Evolutionary conservation across 2,329 filamentous ascomycete species (phyloP).

Genomic region (Raffaelea arxii): DNA sequence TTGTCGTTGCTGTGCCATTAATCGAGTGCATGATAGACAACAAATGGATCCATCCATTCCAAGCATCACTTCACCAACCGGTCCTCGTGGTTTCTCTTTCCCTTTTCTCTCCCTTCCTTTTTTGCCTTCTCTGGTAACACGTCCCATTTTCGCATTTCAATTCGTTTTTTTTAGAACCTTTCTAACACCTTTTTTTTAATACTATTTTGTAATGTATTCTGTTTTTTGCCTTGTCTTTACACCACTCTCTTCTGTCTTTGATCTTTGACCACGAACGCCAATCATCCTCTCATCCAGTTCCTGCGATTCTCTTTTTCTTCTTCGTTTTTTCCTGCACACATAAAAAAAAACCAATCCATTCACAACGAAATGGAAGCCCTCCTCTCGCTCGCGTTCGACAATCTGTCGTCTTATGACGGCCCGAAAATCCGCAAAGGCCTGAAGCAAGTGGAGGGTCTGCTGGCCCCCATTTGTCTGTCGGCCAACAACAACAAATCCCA

Average conservation of each 20-base stretch:
- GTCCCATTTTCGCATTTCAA: no score
- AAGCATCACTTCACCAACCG: neutral
- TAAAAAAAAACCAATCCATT: slow-evolving; percentile 2
- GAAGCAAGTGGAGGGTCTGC: slow-evolving; percentile 84
- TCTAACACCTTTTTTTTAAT: no score
- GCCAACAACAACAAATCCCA: slow-evolving; percentile 24
- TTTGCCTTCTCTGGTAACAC: no score
- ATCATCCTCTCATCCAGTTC: no score
- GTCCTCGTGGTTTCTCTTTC: neutral
- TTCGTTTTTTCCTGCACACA: neutral
- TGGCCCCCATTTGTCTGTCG: slow-evolving; percentile 89
- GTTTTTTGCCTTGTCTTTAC: neutral
- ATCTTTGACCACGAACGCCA: no score
- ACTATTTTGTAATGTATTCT: no score
- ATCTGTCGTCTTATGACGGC: slow-evolving; percentile 85
- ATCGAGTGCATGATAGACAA: no score
- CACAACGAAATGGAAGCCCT: slow-evolving; percentile 70
- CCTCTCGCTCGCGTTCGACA: slow-evolving; percentile 88
- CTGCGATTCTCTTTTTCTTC: no score
- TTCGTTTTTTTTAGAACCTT: no score
- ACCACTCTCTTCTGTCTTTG: neutral
- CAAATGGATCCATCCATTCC: no score
- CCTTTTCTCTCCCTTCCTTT: neutral
- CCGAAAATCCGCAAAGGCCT: slow-evolving; percentile 88
- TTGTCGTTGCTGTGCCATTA: no score